A percentile compares a stretch with the other conserved stretches of the same genome.
Evolutionary conservation across 2,329 filamentous ascomycete genomes (phyloP).

Genomic region (Colletotrichum tabaci): DNA sequence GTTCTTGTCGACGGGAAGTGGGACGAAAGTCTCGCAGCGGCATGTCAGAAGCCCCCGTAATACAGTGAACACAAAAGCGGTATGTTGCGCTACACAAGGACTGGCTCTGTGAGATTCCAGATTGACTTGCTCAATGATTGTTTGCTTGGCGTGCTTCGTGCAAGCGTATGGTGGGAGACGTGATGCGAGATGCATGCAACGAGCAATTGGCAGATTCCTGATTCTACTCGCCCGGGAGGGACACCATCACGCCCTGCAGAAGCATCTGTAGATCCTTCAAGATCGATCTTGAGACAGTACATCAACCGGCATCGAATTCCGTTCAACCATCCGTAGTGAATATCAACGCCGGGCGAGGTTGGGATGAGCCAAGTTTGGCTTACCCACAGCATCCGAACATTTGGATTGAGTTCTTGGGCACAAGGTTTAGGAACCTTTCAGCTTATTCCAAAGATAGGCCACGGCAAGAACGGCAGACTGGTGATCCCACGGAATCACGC

Average conservation of each 20-base stretch:
- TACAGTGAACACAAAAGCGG: neutral
- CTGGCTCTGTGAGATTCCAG: neutral
- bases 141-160: neutral
- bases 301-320: no score
- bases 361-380: neutral
- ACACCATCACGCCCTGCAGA: neutral
- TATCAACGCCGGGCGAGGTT: neutral
- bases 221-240: no score
- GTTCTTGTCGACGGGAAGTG: neutral
- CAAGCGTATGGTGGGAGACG: neutral
- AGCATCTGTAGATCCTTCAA: neutral
- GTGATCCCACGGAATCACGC: neutral
- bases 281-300: no score
- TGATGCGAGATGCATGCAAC: no score
- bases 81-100: neutral
- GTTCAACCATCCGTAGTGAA: neutral
- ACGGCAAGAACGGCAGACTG: neutral
- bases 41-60: neutral
- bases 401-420: neutral
- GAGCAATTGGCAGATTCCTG: neutral
- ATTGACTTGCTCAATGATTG: neutral
- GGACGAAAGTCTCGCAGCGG: neutral
- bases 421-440: neutral
- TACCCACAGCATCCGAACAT: constrained; percentile 8
- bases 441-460: neutral